Percentiles rank a stretch among this genome's conserved stretches.
These are phyloP conservation scores for Fomitopsis palustris DNA, from an alignment of 1,284 basidiomycete species.

Conservation along the genomic window DNA sequence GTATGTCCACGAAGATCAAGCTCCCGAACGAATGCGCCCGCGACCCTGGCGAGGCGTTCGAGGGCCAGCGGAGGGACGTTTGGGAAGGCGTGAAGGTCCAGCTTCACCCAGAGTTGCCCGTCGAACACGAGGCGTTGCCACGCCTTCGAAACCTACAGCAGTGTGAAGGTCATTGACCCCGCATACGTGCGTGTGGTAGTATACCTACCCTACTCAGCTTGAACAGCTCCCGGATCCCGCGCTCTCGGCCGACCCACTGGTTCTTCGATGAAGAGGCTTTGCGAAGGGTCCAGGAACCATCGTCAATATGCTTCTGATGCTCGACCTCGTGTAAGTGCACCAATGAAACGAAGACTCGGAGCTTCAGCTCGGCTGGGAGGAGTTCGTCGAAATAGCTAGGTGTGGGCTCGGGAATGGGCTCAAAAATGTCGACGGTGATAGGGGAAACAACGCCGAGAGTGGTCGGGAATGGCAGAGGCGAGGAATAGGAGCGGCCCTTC, in stretches of 20 bases:
- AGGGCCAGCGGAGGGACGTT: slow-evolving; percentile 49
- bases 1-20: slow-evolving; percentile 70
- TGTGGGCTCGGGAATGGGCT: slow-evolving; percentile 43
- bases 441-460: slow-evolving; percentile 50
- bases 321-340: slow-evolving; percentile 54
- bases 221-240: slow-evolving; percentile 74
- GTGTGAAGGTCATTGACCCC: slow-evolving; percentile 14
- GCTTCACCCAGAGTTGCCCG: slow-evolving; percentile 78
- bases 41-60: slow-evolving; percentile 43
- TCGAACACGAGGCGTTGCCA: slow-evolving; percentile 84
- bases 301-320: slow-evolving; percentile 37
- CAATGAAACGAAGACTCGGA: slow-evolving; percentile 58
- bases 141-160: slow-evolving; percentile 69
- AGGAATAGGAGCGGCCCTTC: slow-evolving; percentile 62
- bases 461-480: slow-evolving; percentile 53
- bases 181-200: slow-evolving; percentile 15
- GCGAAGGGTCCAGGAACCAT: slow-evolving; percentile 52
- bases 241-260: slow-evolving; percentile 71
- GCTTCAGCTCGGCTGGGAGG: slow-evolving; percentile 72
- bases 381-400: slow-evolving; percentile 58
- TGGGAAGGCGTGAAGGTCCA: slow-evolving; percentile 62
- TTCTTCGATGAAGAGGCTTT: slow-evolving; percentile 53
- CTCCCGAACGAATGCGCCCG: slow-evolving; percentile 64
- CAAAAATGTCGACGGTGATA: slow-evolving; percentile 43
- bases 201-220: slow-evolving; percentile 68